Conservation (phyloP, 352 stramenopile species). For the Globisporangium canariense region DNA sequence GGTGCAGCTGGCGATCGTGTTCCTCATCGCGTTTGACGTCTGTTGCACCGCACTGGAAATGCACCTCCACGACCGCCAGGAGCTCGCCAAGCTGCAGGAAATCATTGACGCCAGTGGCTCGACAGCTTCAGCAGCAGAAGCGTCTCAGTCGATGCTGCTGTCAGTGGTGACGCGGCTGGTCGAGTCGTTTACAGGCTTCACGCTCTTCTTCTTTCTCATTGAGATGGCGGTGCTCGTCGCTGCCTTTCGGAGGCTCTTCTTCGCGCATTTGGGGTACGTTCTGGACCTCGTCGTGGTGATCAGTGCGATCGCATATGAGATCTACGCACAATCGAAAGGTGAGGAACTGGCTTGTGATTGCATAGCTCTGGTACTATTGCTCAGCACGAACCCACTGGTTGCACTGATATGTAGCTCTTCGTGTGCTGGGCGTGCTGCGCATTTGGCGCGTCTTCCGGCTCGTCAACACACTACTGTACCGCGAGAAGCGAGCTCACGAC, state of each 20-base stretch:
- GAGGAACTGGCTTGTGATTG: neutral
- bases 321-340: slow-evolving; percentile 60
- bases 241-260: slow-evolving; percentile 47
- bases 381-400: neutral
- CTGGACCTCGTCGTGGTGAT: slow-evolving; percentile 41
- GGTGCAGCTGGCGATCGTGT: slow-evolving; percentile 42
- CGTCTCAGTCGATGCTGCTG: neutral
- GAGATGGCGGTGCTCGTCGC: slow-evolving; percentile 41
- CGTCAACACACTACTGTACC: slow-evolving; percentile 42
- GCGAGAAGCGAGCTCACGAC: slow-evolving; percentile 42
- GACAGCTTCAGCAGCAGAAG: neutral
- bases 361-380: neutral
- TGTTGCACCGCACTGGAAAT: slow-evolving; percentile 32
- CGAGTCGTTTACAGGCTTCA: slow-evolving; percentile 58
- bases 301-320: slow-evolving; percentile 31
- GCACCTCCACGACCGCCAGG: slow-evolving; percentile 30
- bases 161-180: slow-evolving; percentile 30
- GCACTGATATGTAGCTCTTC: slow-evolving; percentile 27
- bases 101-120: neutral
- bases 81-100: slow-evolving; percentile 20
- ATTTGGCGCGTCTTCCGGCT: slow-evolving; percentile 63
- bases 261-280: slow-evolving; percentile 56
- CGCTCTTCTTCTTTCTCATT: slow-evolving; percentile 55
- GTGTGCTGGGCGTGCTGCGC: slow-evolving; percentile 49
- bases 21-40: slow-evolving; percentile 53